Evolutionary conservation across 306 rosid species (phyloP), one percentile per base, ranked within the genome.

Genomic region (Hylodesmum podocarpum): DNA sequence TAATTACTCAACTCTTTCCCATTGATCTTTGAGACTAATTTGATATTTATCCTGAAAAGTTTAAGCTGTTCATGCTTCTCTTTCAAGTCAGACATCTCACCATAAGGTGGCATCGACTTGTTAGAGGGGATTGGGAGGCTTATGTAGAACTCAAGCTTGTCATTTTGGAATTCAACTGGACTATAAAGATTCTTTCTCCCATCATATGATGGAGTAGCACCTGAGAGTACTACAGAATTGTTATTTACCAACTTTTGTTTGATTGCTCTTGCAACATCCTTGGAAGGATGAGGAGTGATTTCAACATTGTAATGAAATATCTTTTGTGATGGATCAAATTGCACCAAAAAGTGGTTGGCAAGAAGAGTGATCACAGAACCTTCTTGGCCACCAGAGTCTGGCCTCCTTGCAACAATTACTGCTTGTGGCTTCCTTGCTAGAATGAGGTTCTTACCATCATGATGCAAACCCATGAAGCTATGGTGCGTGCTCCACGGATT

Each of bases 321-420:
- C 15, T 81, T 84, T 28, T 92, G 89, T 8, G 87, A 84, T 44
- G 96, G 75, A 83, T 92, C 94, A 72, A 92, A 92, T 37, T 84
- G 72, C 15, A 96, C 97, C 54, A 96, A 86, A 79, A 92, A 96
- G 79, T 96, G 99, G 85, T 96, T 96, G 18, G 99, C 99, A 16
- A 96, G 87, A 25, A 96, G 96, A 81, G 94, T 66, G 22, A 96
- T 89, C 54, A 79, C 86, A 55, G 86, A 31, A 49, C 99, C 99
- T 83, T 96, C 99, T 73, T 84, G 85, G n/a, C 99, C 99, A 16
- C 99, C 98, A 19, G 93, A 88, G 34, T 96, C 98, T 68, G 99
- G 99, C 51, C 99, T 91, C 70, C 78, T 91, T 57, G 97, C 97
- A 75, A 91, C 89, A 80, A 86, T 83, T 63, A 91, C 51, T 67